Evolutionary conservation across 352 stramenopile species (phyloP).

Genomic region (Phytophthora foliorum): DNA sequence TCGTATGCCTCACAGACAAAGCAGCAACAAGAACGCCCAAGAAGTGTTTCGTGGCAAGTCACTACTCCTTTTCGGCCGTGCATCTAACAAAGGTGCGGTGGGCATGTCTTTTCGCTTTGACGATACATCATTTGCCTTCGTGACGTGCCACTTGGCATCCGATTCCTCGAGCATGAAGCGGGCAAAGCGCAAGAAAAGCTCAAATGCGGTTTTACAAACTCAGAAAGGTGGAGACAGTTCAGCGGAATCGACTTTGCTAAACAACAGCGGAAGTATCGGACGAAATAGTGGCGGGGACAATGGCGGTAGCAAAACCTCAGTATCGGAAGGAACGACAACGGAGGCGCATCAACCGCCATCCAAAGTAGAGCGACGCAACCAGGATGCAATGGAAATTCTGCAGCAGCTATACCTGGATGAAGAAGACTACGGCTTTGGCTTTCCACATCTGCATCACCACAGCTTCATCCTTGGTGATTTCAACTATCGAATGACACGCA

Average conservation of each 20-base stretch:
- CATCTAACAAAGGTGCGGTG: slow-evolving; percentile 93
- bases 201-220: slow-evolving; percentile 21
- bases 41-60: slow-evolving; percentile 86
- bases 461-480: slow-evolving; percentile 92
- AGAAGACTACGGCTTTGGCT: slow-evolving; percentile 89
- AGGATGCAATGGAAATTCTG: slow-evolving; percentile 85
- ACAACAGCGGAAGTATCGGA: slow-evolving; percentile 20
- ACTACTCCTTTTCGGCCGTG: slow-evolving; percentile 75
- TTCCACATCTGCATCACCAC: slow-evolving; percentile 85
- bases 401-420: slow-evolving; percentile 84
- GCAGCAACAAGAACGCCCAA: slow-evolving; percentile 66
- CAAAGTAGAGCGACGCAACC: slow-evolving; percentile 84
- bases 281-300: slow-evolving; percentile 33
- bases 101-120: slow-evolving; percentile 91
- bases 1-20: slow-evolving; percentile 66
- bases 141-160: slow-evolving; percentile 90
- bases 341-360: slow-evolving; percentile 52
- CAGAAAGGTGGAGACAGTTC: slow-evolving; percentile 26
- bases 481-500: slow-evolving; percentile 89
- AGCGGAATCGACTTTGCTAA: slow-evolving; percentile 9
- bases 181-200: slow-evolving; percentile 43
- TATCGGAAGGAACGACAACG: slow-evolving; percentile 10
- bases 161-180: slow-evolving; percentile 73
- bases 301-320: slow-evolving; percentile 24
- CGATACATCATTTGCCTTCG: slow-evolving; percentile 89